These are phyloP conservation scores for Xerocomus potaroensis DNA, from an alignment of 768 basidiomycete species.

Conservation along the genomic window DNA sequence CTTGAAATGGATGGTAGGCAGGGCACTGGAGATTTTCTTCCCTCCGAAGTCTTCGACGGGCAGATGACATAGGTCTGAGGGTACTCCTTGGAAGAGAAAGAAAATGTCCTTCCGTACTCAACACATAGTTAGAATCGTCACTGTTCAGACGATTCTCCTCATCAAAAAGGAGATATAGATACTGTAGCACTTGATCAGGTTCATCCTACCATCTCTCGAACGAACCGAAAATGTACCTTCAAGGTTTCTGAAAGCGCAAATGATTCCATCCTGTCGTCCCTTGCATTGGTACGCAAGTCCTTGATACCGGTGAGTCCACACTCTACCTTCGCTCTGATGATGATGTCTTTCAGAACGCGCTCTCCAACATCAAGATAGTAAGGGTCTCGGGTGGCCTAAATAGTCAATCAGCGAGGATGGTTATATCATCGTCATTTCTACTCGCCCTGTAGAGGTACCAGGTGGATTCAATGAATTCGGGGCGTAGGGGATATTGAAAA, in stretches of 20 bases:
- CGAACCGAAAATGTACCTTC: slow-evolving; percentile 49
- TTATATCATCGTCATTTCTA: slow-evolving; percentile 1
- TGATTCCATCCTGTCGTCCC: slow-evolving; percentile 95
- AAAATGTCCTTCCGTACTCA: slow-evolving; percentile 95
- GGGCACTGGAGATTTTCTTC: slow-evolving; percentile 73
- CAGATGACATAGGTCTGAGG: slow-evolving; percentile 53
- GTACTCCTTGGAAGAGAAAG: slow-evolving; percentile 57
- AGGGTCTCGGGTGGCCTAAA: slow-evolving; percentile 86
- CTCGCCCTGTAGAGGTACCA: slow-evolving; percentile 90
- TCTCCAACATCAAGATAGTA: slow-evolving; percentile 93
- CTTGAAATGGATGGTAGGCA: slow-evolving; percentile 47
- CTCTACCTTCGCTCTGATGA: slow-evolving; percentile 66
- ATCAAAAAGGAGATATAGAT: slow-evolving; percentile 90
- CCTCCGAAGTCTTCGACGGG: slow-evolving; percentile 56
- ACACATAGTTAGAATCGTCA: slow-evolving; percentile 83
- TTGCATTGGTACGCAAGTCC: slow-evolving; percentile 71
- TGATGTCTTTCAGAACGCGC: slow-evolving; percentile 73
- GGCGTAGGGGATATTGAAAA: slow-evolving; percentile 75
- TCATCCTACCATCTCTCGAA: neutral
- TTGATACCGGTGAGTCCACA: slow-evolving; percentile 84
- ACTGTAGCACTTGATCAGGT: slow-evolving; percentile 42
- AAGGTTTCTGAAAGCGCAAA: slow-evolving; percentile 93
- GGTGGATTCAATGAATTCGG: slow-evolving; percentile 94
- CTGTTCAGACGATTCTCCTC: slow-evolving; percentile 71
- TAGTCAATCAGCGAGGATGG: slow-evolving; percentile 1